Percentiles rank a stretch among this genome's conserved stretches.
These are phyloP conservation scores for Miamiensis avidus DNA, from an alignment of 169 alveolate genomes.

Conservation along the genomic window DNA sequence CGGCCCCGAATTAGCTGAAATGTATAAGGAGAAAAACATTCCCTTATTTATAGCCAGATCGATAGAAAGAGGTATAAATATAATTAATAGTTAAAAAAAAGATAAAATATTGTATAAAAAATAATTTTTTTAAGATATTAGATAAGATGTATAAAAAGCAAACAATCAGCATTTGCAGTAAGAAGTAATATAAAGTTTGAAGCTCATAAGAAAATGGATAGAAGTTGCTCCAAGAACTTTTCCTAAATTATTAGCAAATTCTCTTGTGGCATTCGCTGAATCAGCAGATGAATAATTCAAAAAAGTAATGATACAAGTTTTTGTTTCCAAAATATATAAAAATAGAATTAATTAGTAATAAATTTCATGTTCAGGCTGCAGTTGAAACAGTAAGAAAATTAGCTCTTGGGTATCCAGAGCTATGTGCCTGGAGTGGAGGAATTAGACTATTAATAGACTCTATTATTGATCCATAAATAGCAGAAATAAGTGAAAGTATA, in stretches of 20 bases:
- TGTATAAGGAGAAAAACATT: conserved; percentile 1
- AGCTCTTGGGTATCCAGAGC: conserved; percentile 38
- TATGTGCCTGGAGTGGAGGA: conserved; percentile 50
- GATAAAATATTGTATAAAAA: background rate
- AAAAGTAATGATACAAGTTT: background rate
- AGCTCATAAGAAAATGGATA: conserved; percentile 39
- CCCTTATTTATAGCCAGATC: conserved; percentile 22
- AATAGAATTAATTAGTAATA: too few relatives aligned
- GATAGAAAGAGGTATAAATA: conserved; percentile 9
- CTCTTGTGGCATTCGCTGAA: conserved; percentile 45
- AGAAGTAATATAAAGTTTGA: conserved; percentile 35
- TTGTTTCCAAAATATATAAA: too few relatives aligned
- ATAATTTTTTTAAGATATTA: background rate
- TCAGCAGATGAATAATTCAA: conserved; percentile 28
- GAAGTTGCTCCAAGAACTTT: conserved; percentile 36
- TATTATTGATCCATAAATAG: conserved; percentile 21
- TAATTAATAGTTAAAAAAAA: background rate
- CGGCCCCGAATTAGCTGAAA: background rate
- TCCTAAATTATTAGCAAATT: conserved; percentile 45
- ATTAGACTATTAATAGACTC: conserved; percentile 37
- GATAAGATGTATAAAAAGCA: background rate
- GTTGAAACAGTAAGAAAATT: conserved; percentile 35
- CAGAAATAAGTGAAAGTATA: conserved; percentile 30
- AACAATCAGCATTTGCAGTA: background rate
- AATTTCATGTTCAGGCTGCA: too few relatives aligned